Base-by-base conservation (phyloP, 305 asterid species). In the Fraxinus velutina region DNA sequence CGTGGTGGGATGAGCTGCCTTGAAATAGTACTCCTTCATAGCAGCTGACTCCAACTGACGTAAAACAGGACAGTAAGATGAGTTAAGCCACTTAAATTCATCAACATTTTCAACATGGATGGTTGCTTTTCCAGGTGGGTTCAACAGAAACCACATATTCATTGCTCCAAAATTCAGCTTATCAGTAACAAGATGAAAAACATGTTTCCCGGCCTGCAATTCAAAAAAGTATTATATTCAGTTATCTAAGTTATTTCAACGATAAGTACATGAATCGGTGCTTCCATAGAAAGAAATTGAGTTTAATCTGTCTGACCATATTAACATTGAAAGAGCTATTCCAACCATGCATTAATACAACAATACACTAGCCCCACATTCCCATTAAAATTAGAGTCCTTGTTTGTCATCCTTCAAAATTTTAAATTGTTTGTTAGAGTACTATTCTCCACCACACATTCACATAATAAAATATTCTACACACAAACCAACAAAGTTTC, bases 91-190 rank as follows among this genome's bases (percentile, higher is more conserved):
- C 92, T 89, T 96, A 85, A 94, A 94, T 74, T 91, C 98, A 79
- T 96, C 99, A 30, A 96, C 98, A 84, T 94, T 96, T 88, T 94
- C 99, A 21, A 96, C 99, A 83, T 94, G 92, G 84, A 96, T 94
- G 52, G 99, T 92, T 85, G 97, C 99, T 89, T 92, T 94, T 73
- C 99, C 97, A 29, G 98, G 99, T 68, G 97, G 97, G 87, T 96
- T 96, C 91, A 96, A 88, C 80, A 96, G 91, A 89, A 96, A 96
- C 99, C 99, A 96, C 99, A 96, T 96, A 85, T 93, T 96, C 98
- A 94, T 94, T 32, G 99, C 99, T 42, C 97, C 99, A 87, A 94
- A 96, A 88, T 96, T 96, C 92, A 96, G 86, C 89, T 96, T 96
- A 89, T 96, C 97, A 19, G 97, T 94, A 78, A 96, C 99, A 36